Conservation (phyloP, 1,139 yeast species). For the Magnusiomyces sp. region DNA sequence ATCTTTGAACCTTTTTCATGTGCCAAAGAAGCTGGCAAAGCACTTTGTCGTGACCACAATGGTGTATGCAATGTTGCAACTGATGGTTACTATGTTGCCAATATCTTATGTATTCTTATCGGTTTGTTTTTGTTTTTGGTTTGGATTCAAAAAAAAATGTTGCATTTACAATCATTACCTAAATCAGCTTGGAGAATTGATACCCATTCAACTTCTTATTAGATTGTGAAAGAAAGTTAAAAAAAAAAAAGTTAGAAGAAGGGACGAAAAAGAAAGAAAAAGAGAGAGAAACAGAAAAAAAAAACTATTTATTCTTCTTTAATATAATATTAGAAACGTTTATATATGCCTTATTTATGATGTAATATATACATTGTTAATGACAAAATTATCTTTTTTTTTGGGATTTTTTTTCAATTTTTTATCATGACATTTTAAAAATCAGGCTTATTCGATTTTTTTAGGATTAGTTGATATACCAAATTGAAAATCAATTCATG, state of each 20-base stretch:
- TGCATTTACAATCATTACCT: slow-evolving; percentile 54
- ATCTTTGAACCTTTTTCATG: slow-evolving; percentile 35
- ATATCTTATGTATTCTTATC: slow-evolving; percentile 55
- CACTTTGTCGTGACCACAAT: slow-evolving; percentile 42
- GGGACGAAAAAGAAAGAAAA: background rate
- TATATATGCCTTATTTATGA: background rate
- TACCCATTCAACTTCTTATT: background rate
- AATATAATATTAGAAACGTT: background rate
- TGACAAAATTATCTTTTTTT: too few relatives aligned
- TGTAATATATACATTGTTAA: background rate
- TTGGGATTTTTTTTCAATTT: too few relatives aligned
- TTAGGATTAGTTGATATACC: too few relatives aligned
- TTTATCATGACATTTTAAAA: too few relatives aligned
- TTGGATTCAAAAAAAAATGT: slow-evolving; percentile 57
- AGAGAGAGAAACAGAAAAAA: background rate
- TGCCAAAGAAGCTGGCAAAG: slow-evolving; percentile 36
- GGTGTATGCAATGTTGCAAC: slow-evolving; percentile 48
- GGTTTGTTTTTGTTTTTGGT: slow-evolving; percentile 60
- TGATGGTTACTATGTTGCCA: slow-evolving; percentile 84
- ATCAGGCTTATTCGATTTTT: too few relatives aligned
- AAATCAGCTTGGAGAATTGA: slow-evolving; percentile 60
- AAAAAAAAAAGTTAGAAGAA: background rate
- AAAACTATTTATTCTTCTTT: background rate
- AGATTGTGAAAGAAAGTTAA: background rate
- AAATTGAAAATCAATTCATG: too few relatives aligned